A percentile compares a stretch with the other conserved stretches of the same genome.
phyloP scores from a whole-genome alignment of 768 basidiomycete species.

The Mycena rosella region DNA sequence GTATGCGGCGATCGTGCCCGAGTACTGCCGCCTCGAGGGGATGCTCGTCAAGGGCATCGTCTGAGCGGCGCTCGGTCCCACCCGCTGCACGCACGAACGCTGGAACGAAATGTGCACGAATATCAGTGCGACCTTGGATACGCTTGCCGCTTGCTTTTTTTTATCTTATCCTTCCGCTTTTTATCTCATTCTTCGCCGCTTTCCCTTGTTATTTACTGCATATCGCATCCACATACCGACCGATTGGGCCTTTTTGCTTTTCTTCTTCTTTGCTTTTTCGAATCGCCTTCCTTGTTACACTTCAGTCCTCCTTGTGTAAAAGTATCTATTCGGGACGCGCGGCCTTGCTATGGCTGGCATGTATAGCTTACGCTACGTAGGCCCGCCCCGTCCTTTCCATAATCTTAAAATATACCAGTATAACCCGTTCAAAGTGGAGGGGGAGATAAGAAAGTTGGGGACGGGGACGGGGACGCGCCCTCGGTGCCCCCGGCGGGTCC shows the following conservation, averaged over 20 bases:
- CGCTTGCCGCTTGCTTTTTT: slow-evolving; percentile 16
- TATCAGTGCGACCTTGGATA: too few species aligned
- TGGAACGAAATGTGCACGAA: not conserved
- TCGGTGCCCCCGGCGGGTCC: too few species aligned
- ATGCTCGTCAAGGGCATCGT: slow-evolving; percentile 79
- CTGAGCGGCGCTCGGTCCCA: too few species aligned
- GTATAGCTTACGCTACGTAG: not conserved
- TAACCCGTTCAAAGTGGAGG: not conserved
- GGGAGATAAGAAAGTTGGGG: not conserved
- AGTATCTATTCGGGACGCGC: slow-evolving; percentile 11
- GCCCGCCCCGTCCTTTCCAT: slow-evolving; percentile 4
- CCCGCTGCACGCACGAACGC: too few species aligned
- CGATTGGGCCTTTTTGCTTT: not conserved
- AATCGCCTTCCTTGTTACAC: too few species aligned
- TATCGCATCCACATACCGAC: not conserved
- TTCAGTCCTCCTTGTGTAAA: not conserved
- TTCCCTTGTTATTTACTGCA: too few species aligned
- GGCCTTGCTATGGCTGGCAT: not conserved
- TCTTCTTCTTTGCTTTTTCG: not conserved
- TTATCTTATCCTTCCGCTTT: not conserved
- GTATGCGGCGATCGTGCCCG: slow-evolving; percentile 88
- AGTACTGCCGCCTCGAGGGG: slow-evolving; percentile 83
- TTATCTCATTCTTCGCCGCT: slow-evolving; percentile 7
- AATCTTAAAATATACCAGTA: slow-evolving; percentile 26
- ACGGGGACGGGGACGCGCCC: too few species aligned